phyloP scores from a whole-genome alignment of 768 basidiomycete genomes.

The Kondoa subrosea region DNA sequence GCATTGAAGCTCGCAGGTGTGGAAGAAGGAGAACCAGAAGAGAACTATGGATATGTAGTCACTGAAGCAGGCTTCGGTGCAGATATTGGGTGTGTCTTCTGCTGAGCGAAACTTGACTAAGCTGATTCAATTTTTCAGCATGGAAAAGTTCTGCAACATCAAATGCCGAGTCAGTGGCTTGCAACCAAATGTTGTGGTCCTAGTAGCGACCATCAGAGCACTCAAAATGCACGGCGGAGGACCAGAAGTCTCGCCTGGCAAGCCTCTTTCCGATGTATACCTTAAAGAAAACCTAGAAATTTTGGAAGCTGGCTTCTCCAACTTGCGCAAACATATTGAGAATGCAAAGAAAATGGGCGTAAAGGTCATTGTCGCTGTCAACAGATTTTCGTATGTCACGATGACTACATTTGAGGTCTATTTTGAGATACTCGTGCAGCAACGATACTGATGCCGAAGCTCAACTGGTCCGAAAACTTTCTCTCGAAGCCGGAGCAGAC shows the following conservation, averaged over 20 bases:
- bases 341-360: slow-evolving; percentile 90
- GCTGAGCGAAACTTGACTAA: neutral
- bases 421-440: slow-evolving; percentile 34
- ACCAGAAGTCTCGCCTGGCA: slow-evolving; percentile 89
- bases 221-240: slow-evolving; percentile 99
- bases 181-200: slow-evolving; percentile 79
- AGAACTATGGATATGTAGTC: slow-evolving; percentile 79
- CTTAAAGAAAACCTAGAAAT: slow-evolving; percentile 80
- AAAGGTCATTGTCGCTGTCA: slow-evolving; percentile 90
- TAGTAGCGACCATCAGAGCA: slow-evolving; percentile 92
- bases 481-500: slow-evolving; percentile 74
- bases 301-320: slow-evolving; percentile 79
- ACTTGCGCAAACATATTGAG: slow-evolving; percentile 79
- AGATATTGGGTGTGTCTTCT: slow-evolving; percentile 52
- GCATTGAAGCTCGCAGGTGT: slow-evolving; percentile 92
- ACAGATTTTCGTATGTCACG: slow-evolving; percentile 59
- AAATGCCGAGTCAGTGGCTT: slow-evolving; percentile 89
- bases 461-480: slow-evolving; percentile 58
- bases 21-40: slow-evolving; percentile 68
- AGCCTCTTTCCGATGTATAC: slow-evolving; percentile 81
- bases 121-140: slow-evolving; percentile 33
- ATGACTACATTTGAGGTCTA: neutral
- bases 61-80: slow-evolving; percentile 98
- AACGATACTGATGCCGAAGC: slow-evolving; percentile 82
- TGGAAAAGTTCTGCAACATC: slow-evolving; percentile 99